phyloP scores from a whole-genome alignment of 805 yeast genomes.

The Nakazawaea wickerhamii region DNA sequence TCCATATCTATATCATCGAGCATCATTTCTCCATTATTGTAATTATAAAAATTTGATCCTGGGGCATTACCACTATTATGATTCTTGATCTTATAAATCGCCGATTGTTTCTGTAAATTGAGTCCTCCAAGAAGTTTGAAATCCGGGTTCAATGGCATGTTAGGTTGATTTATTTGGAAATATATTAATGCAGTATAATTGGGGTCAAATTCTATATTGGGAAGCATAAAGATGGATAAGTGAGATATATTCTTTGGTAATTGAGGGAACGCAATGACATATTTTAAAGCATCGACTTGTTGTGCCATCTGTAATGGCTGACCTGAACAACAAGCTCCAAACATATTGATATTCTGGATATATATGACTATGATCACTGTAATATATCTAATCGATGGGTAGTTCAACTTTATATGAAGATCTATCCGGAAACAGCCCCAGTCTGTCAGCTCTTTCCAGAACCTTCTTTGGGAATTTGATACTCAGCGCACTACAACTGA shows the following conservation, averaged over 20 bases:
- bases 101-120: conserved; percentile 71
- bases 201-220: conserved; percentile 69
- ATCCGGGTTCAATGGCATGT: conserved; percentile 32
- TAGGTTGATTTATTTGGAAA: conserved; percentile 69
- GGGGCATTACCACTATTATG: conserved; percentile 11
- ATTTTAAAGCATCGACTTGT: conserved; percentile 67
- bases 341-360: conserved; percentile 35
- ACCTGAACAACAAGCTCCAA: conserved; percentile 75
- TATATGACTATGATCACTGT: background rate
- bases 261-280: conserved; percentile 55
- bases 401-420: background rate
- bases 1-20: conserved; percentile 56
- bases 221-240: conserved; percentile 78
- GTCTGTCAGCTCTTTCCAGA: background rate
- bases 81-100: conserved; percentile 74
- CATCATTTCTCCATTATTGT: conserved; percentile 25
- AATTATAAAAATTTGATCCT: background rate
- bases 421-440: background rate
- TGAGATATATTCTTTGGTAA: conserved; percentile 62
- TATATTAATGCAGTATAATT: conserved; percentile 79
- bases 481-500: too few species aligned
- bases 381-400: background rate
- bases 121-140: conserved; percentile 65
- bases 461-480: background rate
- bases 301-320: conserved; percentile 49